Conservation (phyloP, 805 yeast species). For the Yarrowia divulgata region DNA sequence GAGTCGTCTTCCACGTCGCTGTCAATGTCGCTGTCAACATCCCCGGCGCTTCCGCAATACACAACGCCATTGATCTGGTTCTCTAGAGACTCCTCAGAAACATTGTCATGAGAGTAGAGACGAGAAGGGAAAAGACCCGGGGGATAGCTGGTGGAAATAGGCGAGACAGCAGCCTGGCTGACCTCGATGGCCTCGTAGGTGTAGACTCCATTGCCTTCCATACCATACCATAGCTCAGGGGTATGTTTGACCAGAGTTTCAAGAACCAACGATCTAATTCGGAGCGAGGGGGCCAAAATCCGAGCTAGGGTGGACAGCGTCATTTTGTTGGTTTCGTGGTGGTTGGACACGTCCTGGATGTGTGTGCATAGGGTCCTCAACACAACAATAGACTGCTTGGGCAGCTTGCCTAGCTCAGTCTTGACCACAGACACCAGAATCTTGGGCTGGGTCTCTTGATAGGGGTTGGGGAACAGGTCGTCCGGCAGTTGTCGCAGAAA, state of each 20-base stretch:
- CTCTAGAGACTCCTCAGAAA: slow-evolving; percentile 31
- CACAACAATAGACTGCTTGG: slow-evolving; percentile 32
- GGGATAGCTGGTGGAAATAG: neutral
- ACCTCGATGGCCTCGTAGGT: slow-evolving; percentile 21
- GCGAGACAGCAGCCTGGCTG: neutral
- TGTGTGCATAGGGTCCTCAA: slow-evolving; percentile 20
- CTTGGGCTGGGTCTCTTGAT: slow-evolving; percentile 19
- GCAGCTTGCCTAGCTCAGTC: neutral
- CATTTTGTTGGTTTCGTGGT: slow-evolving; percentile 36
- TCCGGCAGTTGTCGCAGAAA: slow-evolving; percentile 30
- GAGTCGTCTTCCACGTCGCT: slow-evolving; percentile 17
- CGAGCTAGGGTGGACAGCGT: slow-evolving; percentile 8
- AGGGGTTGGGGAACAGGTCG: slow-evolving; percentile 17
- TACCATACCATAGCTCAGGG: slow-evolving; percentile 35
- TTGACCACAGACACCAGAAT: slow-evolving; percentile 22
- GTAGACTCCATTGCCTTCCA: slow-evolving; percentile 25
- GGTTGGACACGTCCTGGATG: slow-evolving; percentile 37
- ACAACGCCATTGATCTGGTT: slow-evolving; percentile 21
- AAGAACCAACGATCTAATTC: slow-evolving; percentile 6
- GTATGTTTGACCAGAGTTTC: slow-evolving; percentile 15
- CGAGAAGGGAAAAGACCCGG: slow-evolving; percentile 23
- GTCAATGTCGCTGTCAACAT: slow-evolving; percentile 9
- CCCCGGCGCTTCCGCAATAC: slow-evolving; percentile 10
- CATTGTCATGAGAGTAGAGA: slow-evolving; percentile 30
- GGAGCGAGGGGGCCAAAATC: slow-evolving; percentile 13